Conservation (phyloP, 352 stramenopile species). For the Phytophthora macrochlamydospora region DNA sequence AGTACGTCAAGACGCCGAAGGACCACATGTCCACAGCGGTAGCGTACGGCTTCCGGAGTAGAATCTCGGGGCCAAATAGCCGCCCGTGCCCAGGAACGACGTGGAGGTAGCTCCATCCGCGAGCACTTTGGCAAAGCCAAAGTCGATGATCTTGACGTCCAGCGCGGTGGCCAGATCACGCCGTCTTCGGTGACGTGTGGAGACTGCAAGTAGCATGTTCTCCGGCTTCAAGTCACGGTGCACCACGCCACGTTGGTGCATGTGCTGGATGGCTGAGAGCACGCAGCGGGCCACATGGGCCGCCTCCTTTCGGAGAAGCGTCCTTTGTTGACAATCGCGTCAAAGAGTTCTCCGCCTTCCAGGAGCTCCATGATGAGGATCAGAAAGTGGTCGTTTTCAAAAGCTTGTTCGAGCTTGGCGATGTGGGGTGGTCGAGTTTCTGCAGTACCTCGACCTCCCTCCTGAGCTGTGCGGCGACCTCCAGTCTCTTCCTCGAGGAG, state of each 20-base stretch:
- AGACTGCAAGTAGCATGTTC: conserved; percentile 69
- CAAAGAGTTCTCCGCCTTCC: conserved; percentile 81
- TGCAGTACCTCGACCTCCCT: conserved; percentile 71
- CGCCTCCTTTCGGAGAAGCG: conserved; percentile 65
- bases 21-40: conserved; percentile 97
- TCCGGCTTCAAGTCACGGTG: conserved; percentile 81
- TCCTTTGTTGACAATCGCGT: conserved; percentile 75
- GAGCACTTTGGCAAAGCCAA: conserved; percentile 96
- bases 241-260: conserved; percentile 73
- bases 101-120: conserved; percentile 54
- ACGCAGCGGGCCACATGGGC: conserved; percentile 53
- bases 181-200: conserved; percentile 18
- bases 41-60: conserved; percentile 95
- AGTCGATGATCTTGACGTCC: conserved; percentile 98
- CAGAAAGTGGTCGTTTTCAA: conserved; percentile 71
- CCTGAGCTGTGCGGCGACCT: conserved; percentile 63
- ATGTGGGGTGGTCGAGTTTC: conserved; percentile 74
- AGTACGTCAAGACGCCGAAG: conserved; percentile 96
- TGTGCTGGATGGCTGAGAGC: conserved; percentile 76
- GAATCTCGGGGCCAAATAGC: conserved; percentile 98
- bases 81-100: conserved; percentile 82
- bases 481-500: conserved; percentile 49
- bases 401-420: conserved; percentile 66
- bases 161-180: conserved; percentile 21
- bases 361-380: conserved; percentile 79